A percentile compares a stretch with the other conserved stretches of the same genome.
Conservation (phyloP, 2,329 filamentous ascomycete species). For the Stachybotrys elegans region DNA sequence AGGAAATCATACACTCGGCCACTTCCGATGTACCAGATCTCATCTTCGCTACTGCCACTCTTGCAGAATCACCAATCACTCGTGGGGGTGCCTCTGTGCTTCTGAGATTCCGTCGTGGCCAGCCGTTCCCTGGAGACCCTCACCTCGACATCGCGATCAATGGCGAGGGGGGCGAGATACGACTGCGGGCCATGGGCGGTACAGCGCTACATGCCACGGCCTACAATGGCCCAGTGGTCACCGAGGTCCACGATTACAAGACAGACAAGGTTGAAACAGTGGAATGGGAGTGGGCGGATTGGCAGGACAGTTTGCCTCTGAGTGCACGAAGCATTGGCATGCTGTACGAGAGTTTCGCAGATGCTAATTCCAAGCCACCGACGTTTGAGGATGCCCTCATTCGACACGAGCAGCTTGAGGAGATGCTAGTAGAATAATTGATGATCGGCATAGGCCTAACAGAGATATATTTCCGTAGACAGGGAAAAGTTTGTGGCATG, state of each 20-base stretch:
- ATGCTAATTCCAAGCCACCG: conserved; percentile 19
- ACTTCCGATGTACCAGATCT: conserved; percentile 40
- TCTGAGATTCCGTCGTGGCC: conserved; percentile 39
- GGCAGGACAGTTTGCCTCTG: conserved; percentile 39
- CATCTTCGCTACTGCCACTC: conserved; percentile 28
- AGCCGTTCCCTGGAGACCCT: conserved; percentile 41
- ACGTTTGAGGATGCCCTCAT: conserved; percentile 36
- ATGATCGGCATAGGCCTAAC: no score
- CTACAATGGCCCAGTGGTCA: conserved; percentile 34
- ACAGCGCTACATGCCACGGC: conserved; percentile 21
- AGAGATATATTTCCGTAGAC: no score
- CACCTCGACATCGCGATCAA: conserved; percentile 44
- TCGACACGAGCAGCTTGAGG: background rate
- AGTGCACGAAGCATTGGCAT: conserved; percentile 44
- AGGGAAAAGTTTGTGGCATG: no score
- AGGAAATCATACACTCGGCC: conserved; percentile 24
- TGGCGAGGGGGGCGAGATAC: conserved; percentile 46
- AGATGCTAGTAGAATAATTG: no score
- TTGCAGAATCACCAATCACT: conserved; percentile 20
- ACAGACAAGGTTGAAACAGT: conserved; percentile 38
- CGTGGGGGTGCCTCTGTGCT: conserved; percentile 33
- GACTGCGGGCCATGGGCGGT: conserved; percentile 26
- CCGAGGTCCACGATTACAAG: conserved; percentile 46
- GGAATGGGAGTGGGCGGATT: conserved; percentile 38
- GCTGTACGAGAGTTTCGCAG: conserved; percentile 52